A percentile compares a stretch with the other conserved stretches of the same genome.
Evolutionary conservation across 192 early-diverging fungal genomes (phyloP).

Genomic region (Phlyctochytrium arcticum): DNA sequence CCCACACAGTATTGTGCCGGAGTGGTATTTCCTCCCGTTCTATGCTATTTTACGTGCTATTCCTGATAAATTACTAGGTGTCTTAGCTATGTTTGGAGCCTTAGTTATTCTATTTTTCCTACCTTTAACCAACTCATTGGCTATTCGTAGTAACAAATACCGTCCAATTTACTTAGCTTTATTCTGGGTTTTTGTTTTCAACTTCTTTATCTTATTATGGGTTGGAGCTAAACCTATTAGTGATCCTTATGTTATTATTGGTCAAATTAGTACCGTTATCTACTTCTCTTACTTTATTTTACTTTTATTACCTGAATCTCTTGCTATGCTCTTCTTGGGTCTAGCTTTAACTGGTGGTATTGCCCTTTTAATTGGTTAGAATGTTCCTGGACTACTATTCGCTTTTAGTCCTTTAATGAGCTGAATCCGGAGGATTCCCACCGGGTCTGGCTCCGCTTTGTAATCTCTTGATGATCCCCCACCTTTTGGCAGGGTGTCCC

Average conservation of each 20-base stretch:
- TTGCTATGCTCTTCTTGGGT: slow-evolving; percentile 43
- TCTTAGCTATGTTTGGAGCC: slow-evolving; percentile 49
- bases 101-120: slow-evolving; percentile 60
- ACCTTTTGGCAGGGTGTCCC: too few relatives aligned
- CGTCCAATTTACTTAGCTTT: slow-evolving; percentile 60
- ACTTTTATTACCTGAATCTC: slow-evolving; percentile 46
- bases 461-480: too few relatives aligned
- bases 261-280: slow-evolving; percentile 53
- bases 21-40: neutral
- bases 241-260: slow-evolving; percentile 55
- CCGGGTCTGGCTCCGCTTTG: too few relatives aligned
- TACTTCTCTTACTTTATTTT: slow-evolving; percentile 62
- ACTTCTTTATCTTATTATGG: slow-evolving; percentile 65
- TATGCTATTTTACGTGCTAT: slow-evolving; percentile 32
- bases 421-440: too few relatives aligned
- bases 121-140: slow-evolving; percentile 49
- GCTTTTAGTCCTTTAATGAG: too few relatives aligned
- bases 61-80: slow-evolving; percentile 42
- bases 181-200: slow-evolving; percentile 64
- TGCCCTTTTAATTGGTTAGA: slow-evolving; percentile 29
- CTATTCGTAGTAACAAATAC: slow-evolving; percentile 56
- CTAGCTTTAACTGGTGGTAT: slow-evolving; percentile 13
- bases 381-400: too few relatives aligned
- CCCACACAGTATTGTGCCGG: neutral
- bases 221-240: slow-evolving; percentile 62